Base-by-base conservation (phyloP, 176 grass and related monocot species). In the Saccharum spontaneum region DNA sequence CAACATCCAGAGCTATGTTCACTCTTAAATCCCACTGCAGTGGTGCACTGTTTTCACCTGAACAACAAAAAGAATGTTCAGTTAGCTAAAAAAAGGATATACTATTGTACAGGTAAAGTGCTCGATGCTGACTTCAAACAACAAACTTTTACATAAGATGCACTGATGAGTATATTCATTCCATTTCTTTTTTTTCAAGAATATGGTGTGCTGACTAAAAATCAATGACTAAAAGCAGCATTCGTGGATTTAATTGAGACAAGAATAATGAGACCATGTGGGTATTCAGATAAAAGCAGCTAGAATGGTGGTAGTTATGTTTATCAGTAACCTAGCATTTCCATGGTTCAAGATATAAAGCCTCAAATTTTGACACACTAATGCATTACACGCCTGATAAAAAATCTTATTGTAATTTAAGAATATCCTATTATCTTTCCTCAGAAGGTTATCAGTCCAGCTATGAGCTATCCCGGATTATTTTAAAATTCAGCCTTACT, bases 1-100 rank as follows among this genome's bases (percentile, higher is more conserved):
- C 97, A 79, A 98, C 97, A 98, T 96, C 97, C 59, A 98, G 55
- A 76, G 97, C 97, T 88, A 98, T 98, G 86, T 82, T 89, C 60
- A 98, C 84, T 64, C 97, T 94, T 82, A 90, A 88, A 78, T 90
- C 79, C 97, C 97, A 98, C 73, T 82, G 88, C 86, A 98, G 79
- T 13, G 82, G 62, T 73, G 87, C 60, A 75, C 55, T 78, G 33
- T 89, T 91, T 89, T 91, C 97, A 83, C 88, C 97, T 98, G 69
- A 87, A 77, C 57, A 30, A 87, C n/a, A 38, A 62, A 75, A 80
- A 38, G 18, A 24, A 84, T 24, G 40, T 36, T 66, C 5, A 90
- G 64, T 84, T 85, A 70, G 5, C 30, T 74, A 84, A 84, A 88
- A 81, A 81, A 86, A 62, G 7, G 1, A 14, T 12, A 17, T 10